These are phyloP conservation scores for Calonectria montana DNA, from an alignment of 2,329 filamentous ascomycete species.

Conservation along the genomic window DNA sequence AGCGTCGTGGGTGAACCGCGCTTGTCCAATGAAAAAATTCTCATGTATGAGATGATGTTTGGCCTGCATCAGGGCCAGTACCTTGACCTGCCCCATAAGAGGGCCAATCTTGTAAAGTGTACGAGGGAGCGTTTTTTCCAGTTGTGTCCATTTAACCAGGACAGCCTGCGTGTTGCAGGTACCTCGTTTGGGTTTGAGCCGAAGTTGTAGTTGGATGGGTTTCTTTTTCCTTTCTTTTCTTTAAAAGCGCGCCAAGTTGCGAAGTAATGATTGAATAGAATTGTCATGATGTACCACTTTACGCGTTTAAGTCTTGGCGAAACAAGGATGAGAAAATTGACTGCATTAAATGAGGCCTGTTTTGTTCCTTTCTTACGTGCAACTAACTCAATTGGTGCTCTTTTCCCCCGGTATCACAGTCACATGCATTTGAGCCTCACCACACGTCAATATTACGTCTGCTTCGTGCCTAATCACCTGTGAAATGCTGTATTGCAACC, in stretches of 20 bases:
- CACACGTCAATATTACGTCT: too few relatives aligned
- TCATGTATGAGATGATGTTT: constrained; percentile 79
- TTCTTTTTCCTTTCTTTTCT: neutral
- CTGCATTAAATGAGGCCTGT: too few relatives aligned
- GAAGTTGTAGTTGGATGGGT: constrained; percentile 54
- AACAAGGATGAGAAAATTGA: neutral
- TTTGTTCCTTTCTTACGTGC: neutral
- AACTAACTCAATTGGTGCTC: neutral
- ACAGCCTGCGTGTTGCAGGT: constrained; percentile 64
- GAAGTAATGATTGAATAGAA: constrained; percentile 3
- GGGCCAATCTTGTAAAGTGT: constrained; percentile 74
- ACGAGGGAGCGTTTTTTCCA: constrained; percentile 77
- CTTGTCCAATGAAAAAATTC: constrained; percentile 73
- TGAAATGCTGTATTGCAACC: neutral
- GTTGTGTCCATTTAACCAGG: constrained; percentile 67
- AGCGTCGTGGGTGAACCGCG: constrained; percentile 77
- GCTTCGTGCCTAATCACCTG: neutral
- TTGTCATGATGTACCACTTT: neutral
- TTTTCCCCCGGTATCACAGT: neutral
- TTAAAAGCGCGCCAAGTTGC: neutral
- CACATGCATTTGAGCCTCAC: neutral
- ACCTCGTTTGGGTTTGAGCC: constrained; percentile 64
- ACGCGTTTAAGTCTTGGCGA: neutral
- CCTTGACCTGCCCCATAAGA: constrained; percentile 78
- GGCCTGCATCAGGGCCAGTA: constrained; percentile 79